Evolutionary conservation across 148 eudicot species (phyloP).

Genomic region (Cornus kousa): DNA sequence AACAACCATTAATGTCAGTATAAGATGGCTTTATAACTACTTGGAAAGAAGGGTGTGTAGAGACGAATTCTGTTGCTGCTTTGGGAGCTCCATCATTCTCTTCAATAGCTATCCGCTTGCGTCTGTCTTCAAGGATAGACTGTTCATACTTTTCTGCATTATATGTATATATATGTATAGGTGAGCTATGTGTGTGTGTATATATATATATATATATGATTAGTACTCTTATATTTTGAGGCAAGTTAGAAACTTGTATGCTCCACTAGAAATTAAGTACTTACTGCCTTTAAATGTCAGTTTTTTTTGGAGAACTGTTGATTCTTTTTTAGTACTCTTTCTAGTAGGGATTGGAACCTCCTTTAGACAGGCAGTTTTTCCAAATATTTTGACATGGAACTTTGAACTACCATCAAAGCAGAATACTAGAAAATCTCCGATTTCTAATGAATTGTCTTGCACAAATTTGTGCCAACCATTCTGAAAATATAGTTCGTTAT

Average conservation of each 20-base stretch:
- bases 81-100: not conserved
- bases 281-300: too few species aligned
- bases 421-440: slow-evolving; percentile 12
- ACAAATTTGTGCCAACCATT: slow-evolving; percentile 11
- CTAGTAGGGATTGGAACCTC: not conserved
- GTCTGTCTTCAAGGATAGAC: not conserved
- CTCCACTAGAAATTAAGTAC: too few species aligned
- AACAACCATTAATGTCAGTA: not conserved
- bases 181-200: too few species aligned
- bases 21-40: not conserved
- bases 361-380: slow-evolving; percentile 1
- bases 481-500: not conserved
- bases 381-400: slow-evolving; percentile 5
- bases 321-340: too few species aligned
- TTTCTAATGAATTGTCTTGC: slow-evolving; percentile 1
- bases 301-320: too few species aligned
- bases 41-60: slow-evolving; percentile 3
- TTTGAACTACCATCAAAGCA: not conserved
- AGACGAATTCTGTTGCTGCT: not conserved
- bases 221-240: too few species aligned
- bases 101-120: not conserved
- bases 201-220: too few species aligned
- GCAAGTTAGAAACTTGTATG: too few species aligned
- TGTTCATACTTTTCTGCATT: slow-evolving; percentile 5
- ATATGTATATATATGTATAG: too few species aligned